Base-by-base conservation (phyloP, 176 grass and related monocot species). In the Hsuehochloa calcarea region DNA sequence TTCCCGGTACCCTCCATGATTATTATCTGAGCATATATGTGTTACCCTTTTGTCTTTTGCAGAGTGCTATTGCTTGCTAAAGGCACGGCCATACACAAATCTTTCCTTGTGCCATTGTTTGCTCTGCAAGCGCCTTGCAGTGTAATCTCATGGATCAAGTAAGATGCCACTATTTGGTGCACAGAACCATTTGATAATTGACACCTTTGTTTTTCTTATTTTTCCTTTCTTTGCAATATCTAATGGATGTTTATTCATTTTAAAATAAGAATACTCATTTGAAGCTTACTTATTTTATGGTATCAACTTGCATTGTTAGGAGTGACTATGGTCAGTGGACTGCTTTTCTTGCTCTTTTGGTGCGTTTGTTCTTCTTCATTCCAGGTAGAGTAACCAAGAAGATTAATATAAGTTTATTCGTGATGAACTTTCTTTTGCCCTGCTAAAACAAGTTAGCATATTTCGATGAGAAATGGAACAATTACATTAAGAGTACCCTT, bases 141-240 rank as follows among this genome's bases (percentile, higher is more conserved):
- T 77, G 61, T 95, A 56, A 89, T 99, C 54, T 89, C 91, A 65
- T 99, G 96, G 96, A 94, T 99, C 84, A 95, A 96, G 96, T 99
- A 85, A 98, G 93, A 75, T 80, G 41, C 29, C 27, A 7, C 74
- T 78, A 45, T 68, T 76, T 79, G 58, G 35, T 81, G 27, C 44
- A 70, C 71, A 16, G 12, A 46, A 78, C 51, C 17, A 55, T 84
- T 23, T 54, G 6, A 77, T 40, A 55, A 80, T 23, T 54, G 6
- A 72, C 31, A 75, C 20, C 9, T 74, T 49, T 39, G 3, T 81
- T 82, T 78, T 70, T 29, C 38, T 41, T 66, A 35, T 82, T 75
- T 75, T 78, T 49, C 12, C 60, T 27, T 89, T 20, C 14, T 55
- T 75, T 59, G 26, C n/a, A 78, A 72, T 87, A 46, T 74, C 11